Evolutionary conservation across 805 yeast species (phyloP).

Genomic region (Clavispora vitiphila): DNA sequence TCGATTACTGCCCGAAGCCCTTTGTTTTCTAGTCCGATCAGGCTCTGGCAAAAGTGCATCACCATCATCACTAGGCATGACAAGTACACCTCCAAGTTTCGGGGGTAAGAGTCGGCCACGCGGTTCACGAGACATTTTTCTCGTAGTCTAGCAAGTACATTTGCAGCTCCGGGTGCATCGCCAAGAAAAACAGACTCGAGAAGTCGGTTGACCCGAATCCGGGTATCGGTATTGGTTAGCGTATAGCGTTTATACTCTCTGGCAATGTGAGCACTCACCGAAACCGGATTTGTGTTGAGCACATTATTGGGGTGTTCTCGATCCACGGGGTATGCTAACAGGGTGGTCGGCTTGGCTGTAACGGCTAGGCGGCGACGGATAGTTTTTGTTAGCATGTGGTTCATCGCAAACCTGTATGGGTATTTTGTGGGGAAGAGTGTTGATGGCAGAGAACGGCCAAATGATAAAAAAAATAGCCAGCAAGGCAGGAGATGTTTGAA

Average conservation of each 20-base stretch:
- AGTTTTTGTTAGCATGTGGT: background rate
- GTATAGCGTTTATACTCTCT: background rate
- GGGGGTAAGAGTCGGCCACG: background rate
- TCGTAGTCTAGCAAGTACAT: slow-evolving; percentile 2
- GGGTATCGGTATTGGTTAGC: slow-evolving; percentile 5
- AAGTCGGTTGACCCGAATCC: slow-evolving; percentile 10
- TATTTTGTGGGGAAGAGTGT: background rate
- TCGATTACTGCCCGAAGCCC: background rate
- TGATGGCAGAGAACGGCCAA: background rate
- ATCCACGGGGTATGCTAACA: background rate
- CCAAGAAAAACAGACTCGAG: slow-evolving; percentile 11
- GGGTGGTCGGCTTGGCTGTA: background rate
- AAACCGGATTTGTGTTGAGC: slow-evolving; percentile 5
- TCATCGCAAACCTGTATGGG: background rate
- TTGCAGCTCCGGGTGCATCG: slow-evolving; percentile 6
- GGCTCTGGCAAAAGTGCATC: background rate
- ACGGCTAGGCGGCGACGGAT: background rate
- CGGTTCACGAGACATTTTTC: slow-evolving; percentile 1
- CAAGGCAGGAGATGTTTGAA: background rate
- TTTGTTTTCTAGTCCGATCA: background rate
- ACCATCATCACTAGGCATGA: slow-evolving; percentile 9
- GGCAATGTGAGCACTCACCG: slow-evolving; percentile 1
- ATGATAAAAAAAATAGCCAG: background rate
- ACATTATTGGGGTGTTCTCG: slow-evolving; percentile 1
- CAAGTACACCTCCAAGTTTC: slow-evolving; percentile 7